Evolutionary conservation across 2,329 filamentous ascomycete genomes (phyloP), one percentile per base, ranked within the genome.

Genomic region (Aspergillus fijiensis): DNA sequence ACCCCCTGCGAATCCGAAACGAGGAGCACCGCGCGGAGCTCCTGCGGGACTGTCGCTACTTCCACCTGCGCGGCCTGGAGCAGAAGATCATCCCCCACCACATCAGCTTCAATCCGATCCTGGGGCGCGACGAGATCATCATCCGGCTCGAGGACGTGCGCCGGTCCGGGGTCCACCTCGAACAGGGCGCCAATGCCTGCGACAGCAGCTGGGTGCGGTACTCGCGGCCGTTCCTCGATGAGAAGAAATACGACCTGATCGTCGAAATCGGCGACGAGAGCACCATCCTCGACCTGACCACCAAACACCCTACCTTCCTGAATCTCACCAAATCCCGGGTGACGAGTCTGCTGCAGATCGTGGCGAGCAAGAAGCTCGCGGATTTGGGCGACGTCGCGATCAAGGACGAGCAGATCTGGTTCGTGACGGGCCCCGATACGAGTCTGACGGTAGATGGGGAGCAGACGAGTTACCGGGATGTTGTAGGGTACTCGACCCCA

Each of bases 21-120:
- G 90, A 93, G 64, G 81, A 84, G 2, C 94, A 98, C 70, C 87
- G 94, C 19, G 82, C 85, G 23, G 86, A 90, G 60, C 82, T 98
- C 3, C 80, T 98, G 1, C 84, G 90, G 47, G 94, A 98, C 74
- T 95, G 91, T 63, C 87, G 91, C 55, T 98, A 97, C 75, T 97
- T 94, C 75, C 92, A 96, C 73, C 88, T 98, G 67, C 94, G 93
- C 71, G 92, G 92, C 0, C 79, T 97, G 0, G 94, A 98, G 77
- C 94, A 98, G 76, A 88, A 87, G 64, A 81, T 98, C 11, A 89
- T 97, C 49, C 86, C 90, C 0, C 90, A 93, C 74, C 76, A 85
- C 29, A 89, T 94, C 61, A 86, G 83, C 55, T 92, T 87, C 75
- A 96, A 97, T 69, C 84, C 90, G 39, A 78, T 84, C 16, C 84